These are phyloP conservation scores for Limonium bicolor DNA, from an alignment of 148 eudicot species.

Conservation along the genomic window DNA sequence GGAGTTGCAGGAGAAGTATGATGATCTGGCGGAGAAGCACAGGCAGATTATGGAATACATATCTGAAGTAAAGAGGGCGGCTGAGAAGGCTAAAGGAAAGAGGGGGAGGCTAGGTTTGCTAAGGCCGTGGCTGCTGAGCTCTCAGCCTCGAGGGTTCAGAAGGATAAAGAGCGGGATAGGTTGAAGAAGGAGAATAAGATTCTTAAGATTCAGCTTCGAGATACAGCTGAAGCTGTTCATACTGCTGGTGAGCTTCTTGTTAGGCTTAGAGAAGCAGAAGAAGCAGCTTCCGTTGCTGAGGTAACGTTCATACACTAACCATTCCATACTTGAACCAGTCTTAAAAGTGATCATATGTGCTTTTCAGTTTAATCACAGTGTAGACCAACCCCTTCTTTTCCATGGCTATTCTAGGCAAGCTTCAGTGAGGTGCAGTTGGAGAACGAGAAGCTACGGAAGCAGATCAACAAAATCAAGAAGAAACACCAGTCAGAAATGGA, in stretches of 20 bases:
- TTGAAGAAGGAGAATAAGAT: slow-evolving; percentile 67
- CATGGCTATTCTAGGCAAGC: too few relatives aligned
- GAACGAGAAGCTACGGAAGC: slow-evolving; percentile 55
- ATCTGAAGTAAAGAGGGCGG: slow-evolving; percentile 70
- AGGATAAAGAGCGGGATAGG: slow-evolving; percentile 67
- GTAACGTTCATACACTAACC: slow-evolving; percentile 29
- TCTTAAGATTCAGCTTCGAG: slow-evolving; percentile 69
- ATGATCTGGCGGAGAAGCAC: slow-evolving; percentile 57
- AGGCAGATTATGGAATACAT: slow-evolving; percentile 55
- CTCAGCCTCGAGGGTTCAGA: slow-evolving; percentile 55
- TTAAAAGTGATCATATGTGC: too few relatives aligned
- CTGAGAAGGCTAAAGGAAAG: slow-evolving; percentile 63
- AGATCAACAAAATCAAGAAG: slow-evolving; percentile 68
- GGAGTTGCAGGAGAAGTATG: slow-evolving; percentile 77
- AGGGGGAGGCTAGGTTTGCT: slow-evolving; percentile 47
- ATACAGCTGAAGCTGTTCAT: slow-evolving; percentile 96
- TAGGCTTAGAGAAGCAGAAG: slow-evolving; percentile 90
- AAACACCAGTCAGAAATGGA: slow-evolving; percentile 96
- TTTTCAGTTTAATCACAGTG: too few relatives aligned
- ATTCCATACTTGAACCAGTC: too few relatives aligned
- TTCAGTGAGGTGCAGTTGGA: slow-evolving; percentile 40
- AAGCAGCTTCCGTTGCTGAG: slow-evolving; percentile 73
- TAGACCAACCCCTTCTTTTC: too few relatives aligned
- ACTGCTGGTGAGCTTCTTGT: slow-evolving; percentile 95
- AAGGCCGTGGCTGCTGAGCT: slow-evolving; percentile 83